A percentile compares a stretch with the other conserved stretches of the same genome.
Conservation (phyloP, 2,329 filamentous ascomycete species). For the Aspergillus sp. region DNA sequence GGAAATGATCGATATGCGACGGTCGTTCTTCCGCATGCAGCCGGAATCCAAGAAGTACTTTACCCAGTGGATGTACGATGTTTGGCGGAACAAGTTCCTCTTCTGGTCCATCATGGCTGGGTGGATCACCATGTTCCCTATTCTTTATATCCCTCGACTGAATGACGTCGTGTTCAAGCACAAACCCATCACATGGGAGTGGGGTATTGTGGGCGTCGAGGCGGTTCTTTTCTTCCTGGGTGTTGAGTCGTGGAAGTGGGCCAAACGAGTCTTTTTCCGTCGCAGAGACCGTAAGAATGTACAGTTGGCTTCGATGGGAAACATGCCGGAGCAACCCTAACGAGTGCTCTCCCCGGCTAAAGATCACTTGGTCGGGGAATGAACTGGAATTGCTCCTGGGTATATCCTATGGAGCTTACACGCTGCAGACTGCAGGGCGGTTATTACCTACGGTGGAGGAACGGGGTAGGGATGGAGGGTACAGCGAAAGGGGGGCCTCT, state of each 20-base stretch:
- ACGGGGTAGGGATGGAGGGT: too few species aligned
- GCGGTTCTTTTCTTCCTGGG: slow-evolving; percentile 64
- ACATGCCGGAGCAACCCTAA: too few species aligned
- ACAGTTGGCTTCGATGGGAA: too few species aligned
- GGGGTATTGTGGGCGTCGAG: slow-evolving; percentile 66
- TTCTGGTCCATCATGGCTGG: slow-evolving; percentile 65
- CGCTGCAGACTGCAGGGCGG: too few species aligned
- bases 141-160: slow-evolving; percentile 68
- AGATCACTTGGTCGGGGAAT: too few species aligned
- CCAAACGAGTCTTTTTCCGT: slow-evolving; percentile 54
- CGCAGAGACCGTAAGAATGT: too few species aligned
- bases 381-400: too few species aligned
- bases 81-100: slow-evolving; percentile 73
- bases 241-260: slow-evolving; percentile 68
- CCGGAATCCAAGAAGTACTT: slow-evolving; percentile 56
- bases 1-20: slow-evolving; percentile 74
- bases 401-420: too few species aligned
- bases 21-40: slow-evolving; percentile 74
- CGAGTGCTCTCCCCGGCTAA: too few species aligned
- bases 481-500: too few species aligned
- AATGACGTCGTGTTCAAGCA: slow-evolving; percentile 69
- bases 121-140: slow-evolving; percentile 60
- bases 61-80: slow-evolving; percentile 67
- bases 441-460: too few species aligned
- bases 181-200: slow-evolving; percentile 67